phyloP scores from a whole-genome alignment of 1,284 basidiomycete species.

The Termitomyces sp. region DNA sequence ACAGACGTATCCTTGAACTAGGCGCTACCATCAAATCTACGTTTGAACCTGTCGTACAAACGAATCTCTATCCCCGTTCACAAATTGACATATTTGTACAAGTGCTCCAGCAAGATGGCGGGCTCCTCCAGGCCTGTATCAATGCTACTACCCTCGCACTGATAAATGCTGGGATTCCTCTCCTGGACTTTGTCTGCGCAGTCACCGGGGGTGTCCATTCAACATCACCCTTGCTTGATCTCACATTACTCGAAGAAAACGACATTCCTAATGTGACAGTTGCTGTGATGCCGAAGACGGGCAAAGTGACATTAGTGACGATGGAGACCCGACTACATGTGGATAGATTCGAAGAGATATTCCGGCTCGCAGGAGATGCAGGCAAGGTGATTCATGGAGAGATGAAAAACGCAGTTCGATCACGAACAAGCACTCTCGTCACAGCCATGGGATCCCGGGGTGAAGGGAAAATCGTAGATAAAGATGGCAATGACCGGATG shows the following conservation, averaged over 20 bases:
- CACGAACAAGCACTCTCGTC: constrained; percentile 61
- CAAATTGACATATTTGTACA: constrained; percentile 94
- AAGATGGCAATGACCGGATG: constrained; percentile 28
- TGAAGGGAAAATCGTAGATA: constrained; percentile 29
- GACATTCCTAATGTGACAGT: constrained; percentile 87
- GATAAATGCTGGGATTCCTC: constrained; percentile 84
- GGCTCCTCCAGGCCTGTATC: constrained; percentile 88
- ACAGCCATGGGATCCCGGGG: constrained; percentile 35
- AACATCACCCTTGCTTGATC: constrained; percentile 78
- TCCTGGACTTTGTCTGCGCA: constrained; percentile 88
- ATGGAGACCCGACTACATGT: constrained; percentile 95
- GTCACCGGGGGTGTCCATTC: constrained; percentile 78
- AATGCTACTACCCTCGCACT: constrained; percentile 94
- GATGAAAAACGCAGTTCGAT: constrained; percentile 74
- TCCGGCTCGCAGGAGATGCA: constrained; percentile 75
- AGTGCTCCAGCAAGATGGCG: constrained; percentile 91
- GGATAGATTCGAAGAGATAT: constrained; percentile 88
- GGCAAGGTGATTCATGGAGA: constrained; percentile 77
- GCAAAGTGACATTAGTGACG: constrained; percentile 81
- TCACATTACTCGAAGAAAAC: constrained; percentile 85
- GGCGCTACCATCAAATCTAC: constrained; percentile 86
- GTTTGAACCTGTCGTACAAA: constrained; percentile 93
- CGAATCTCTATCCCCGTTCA: constrained; percentile 86
- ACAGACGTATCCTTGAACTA: constrained; percentile 85
- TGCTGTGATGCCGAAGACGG: constrained; percentile 80